Conservation (phyloP, 1,284 basidiomycete species). For the Malassezia cuniculi region DNA sequence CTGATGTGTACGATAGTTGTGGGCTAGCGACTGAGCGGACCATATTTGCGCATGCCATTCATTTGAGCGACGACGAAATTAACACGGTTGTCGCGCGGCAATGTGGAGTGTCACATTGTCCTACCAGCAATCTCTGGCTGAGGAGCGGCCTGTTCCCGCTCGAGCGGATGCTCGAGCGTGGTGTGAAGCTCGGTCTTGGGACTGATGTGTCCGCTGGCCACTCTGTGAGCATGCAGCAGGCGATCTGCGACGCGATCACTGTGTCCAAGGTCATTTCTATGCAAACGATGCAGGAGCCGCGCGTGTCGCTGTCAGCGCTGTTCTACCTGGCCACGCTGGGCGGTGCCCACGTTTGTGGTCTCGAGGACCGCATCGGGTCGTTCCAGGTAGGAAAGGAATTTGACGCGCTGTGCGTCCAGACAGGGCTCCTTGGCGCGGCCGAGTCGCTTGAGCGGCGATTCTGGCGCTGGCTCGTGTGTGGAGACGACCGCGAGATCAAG, state of each 20-base stretch:
- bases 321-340: slow-evolving; percentile 83
- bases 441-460: slow-evolving; percentile 45
- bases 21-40: slow-evolving; percentile 67
- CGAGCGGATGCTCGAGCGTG: slow-evolving; percentile 63
- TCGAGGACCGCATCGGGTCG: slow-evolving; percentile 62
- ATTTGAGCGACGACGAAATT: slow-evolving; percentile 61
- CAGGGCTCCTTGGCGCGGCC: too few species aligned
- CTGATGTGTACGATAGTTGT: slow-evolving; percentile 63
- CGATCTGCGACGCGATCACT: slow-evolving; percentile 67
- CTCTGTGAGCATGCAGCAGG: slow-evolving; percentile 67
- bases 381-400: slow-evolving; percentile 73
- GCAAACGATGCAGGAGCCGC: slow-evolving; percentile 31
- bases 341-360: slow-evolving; percentile 69
- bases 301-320: slow-evolving; percentile 53
- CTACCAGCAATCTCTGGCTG: slow-evolving; percentile 73
- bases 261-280: slow-evolving; percentile 61
- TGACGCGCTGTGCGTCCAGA: slow-evolving; percentile 59
- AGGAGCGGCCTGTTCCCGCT: slow-evolving; percentile 69
- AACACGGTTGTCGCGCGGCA: slow-evolving; percentile 56
- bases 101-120: slow-evolving; percentile 81
- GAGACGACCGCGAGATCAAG: slow-evolving; percentile 71
- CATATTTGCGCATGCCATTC: slow-evolving; percentile 77
- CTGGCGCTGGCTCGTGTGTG: slow-evolving; percentile 40
- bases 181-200: slow-evolving; percentile 71
- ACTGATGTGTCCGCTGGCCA: slow-evolving; percentile 86